Evolutionary conservation across 331 rosid genomes (phyloP), one percentile per base, ranked within the genome.

Genomic region (Acacia pycnantha): DNA sequence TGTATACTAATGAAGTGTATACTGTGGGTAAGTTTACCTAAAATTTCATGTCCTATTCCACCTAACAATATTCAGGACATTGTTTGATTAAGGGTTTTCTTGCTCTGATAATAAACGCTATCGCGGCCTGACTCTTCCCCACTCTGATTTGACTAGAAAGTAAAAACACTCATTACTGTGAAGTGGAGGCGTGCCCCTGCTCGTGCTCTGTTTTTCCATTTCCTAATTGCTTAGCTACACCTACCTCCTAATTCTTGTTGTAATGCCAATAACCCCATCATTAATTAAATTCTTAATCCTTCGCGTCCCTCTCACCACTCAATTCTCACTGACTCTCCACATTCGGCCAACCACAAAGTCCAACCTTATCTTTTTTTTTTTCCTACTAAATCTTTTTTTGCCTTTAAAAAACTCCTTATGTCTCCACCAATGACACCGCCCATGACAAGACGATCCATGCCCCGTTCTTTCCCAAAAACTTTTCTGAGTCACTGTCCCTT

Each of bases 401-500:
- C 3, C 18, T 51, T 51, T 59, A 11, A 14, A 37, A 4, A 22
- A 56, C 22, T 33, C 73, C 3, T 14, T 35, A 18, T 31, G 46
- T 70, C 75, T 72, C 47, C 9, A 48, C 21, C 50, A 71, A 27
- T 64, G 26, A 67, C 79, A 29, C 88, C 79, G 81, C 22, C 84
- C 82, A 59, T 78, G 81, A 82, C 81, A 70, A 65, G 81, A 82
- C 81, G 74, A 65, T 19, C 76, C 78, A 65, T 37, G 56, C n/a
- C n/a, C 41, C 14, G 6, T 3, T 14, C 43, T 65, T 16, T 58
- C 15, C 65, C 16, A 1, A 48, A 26, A 40, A 16, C 6, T 62
- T 50, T 77, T 78, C 77, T 46, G 68, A 80, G 85, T 78, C 81
- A 54, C 76, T 79, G 84, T 77, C 81, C 74, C 37, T 40, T 64